Base-by-base conservation (phyloP, 345 rosid species). In the Eucalyptus dawsonii region DNA sequence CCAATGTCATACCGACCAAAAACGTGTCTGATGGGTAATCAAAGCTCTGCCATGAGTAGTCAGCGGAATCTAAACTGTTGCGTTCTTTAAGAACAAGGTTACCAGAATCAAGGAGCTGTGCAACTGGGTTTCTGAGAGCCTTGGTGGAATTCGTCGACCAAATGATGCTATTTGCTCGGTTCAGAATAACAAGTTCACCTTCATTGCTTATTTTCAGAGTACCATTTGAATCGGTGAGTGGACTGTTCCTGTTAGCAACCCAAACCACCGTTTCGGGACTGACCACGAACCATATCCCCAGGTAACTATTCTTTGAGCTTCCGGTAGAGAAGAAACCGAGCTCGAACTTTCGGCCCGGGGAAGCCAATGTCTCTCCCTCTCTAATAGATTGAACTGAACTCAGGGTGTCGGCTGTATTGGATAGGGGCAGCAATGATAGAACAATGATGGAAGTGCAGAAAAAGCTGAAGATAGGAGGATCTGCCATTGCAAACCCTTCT, bases 181-280 rank as follows among this genome's bases (percentile, higher is more conserved):
- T 89, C 45, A 87, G 47, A 69, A 91, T 89, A 53, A 42, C 86
- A 53, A 92, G 62, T 56, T 60, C 81, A 51, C 81, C 89, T 42
- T 89, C 86, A 69, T 86, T 45, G 16, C 42, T 88, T 86, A 92
- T 91, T 62, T 88, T 88, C 86, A 93, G 45, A 19, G 11, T 88
- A 15, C 80, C 92, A 16, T 92, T 54, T 29, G 89, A 67, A 29
- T 88, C 72, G 6, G 87, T 21, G 19, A 93, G 86, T 14, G 93
- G 92, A 34, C 10, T 19, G 34, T 93, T 91, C 88, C 95, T 93
- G 31, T 93, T 93, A 27, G 95, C 94, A 8, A 93, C 92, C 93
- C 95, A 93, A 16, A 91, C 93, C n/a, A 50, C 87, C 5, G 76
- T 76, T 87, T 21, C 53, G 0, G 11, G 44, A 11, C 90, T 47